Conservation (phyloP, 2,329 filamentous ascomycete species). For the Penicillium digitatum region DNA sequence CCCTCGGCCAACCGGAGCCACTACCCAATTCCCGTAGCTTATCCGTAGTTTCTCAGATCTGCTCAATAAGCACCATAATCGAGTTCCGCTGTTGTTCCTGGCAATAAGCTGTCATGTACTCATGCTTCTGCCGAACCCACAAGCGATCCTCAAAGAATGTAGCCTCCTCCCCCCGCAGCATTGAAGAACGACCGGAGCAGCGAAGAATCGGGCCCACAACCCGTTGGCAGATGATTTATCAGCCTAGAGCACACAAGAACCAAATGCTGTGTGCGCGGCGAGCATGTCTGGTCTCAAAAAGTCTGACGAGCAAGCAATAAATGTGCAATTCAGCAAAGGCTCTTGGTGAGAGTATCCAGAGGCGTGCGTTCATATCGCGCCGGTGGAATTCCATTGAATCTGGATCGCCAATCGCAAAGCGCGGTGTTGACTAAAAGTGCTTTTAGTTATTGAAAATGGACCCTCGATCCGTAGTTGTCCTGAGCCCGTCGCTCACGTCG, state of each 20-base stretch:
- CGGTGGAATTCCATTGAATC: constrained; percentile 2
- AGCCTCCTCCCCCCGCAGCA: constrained; percentile 20
- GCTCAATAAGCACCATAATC: constrained; percentile 22
- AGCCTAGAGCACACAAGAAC: constrained; percentile 20
- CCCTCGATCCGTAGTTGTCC: not conserved
- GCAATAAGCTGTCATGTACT: constrained; percentile 25
- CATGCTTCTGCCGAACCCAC: constrained; percentile 22
- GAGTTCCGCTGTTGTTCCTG: constrained; percentile 23
- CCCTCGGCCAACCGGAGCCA: not conserved
- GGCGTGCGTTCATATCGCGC: constrained; percentile 5
- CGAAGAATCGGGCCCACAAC: constrained; percentile 23
- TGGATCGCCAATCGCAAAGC: constrained; percentile 19
- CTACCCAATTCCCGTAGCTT: constrained; percentile 1
- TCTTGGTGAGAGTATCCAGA: constrained; percentile 24
- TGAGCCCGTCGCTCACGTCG: constrained; percentile 13
- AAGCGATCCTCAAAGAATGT: constrained; percentile 14
- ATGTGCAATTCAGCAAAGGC: constrained; percentile 25
- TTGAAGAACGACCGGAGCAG: constrained; percentile 24
- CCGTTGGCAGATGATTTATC: constrained; percentile 22
- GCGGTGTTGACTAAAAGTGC: constrained; percentile 20
- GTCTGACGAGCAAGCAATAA: constrained; percentile 22
- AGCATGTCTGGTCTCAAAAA: constrained; percentile 20
- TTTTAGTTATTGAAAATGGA: constrained; percentile 9
- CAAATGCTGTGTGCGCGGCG: constrained; percentile 21
- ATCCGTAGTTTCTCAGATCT: constrained; percentile 22